phyloP scores from a whole-genome alignment of 2,329 filamentous ascomycete genomes.

The Colletotrichum euphorbiae region DNA sequence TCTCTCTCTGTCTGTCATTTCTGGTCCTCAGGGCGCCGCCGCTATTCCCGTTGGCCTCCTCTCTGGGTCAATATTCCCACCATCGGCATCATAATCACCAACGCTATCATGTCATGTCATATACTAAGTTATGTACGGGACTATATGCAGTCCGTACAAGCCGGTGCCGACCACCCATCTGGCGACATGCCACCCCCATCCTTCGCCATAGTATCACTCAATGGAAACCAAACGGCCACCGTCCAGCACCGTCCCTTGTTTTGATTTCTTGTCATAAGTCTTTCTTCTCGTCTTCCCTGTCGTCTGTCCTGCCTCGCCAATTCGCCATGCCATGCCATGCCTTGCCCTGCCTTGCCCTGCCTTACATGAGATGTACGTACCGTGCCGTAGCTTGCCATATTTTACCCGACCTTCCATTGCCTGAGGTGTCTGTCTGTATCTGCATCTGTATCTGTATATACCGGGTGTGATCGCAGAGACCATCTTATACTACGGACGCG shows the following conservation, averaged over 20 bases:
- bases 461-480: too few relatives aligned
- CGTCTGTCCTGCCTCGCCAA: neutral
- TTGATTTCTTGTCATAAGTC: too few relatives aligned
- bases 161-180: neutral
- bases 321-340: slow-evolving; percentile 1
- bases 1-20: too few relatives aligned
- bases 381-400: neutral
- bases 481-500: neutral
- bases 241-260: too few relatives aligned
- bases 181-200: neutral
- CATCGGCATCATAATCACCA: slow-evolving; percentile 12
- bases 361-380: slow-evolving; percentile 31
- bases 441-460: too few relatives aligned
- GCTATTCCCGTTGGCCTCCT: slow-evolving; percentile 3
- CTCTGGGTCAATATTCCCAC: neutral
- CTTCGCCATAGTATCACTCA: slow-evolving; percentile 2
- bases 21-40: neutral
- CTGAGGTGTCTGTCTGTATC: too few relatives aligned
- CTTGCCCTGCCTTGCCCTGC: slow-evolving; percentile 20
- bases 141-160: neutral
- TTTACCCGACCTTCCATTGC: neutral
- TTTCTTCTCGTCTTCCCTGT: neutral
- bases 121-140: neutral
- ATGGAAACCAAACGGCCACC: slow-evolving; percentile 3
- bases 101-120: slow-evolving; percentile 10